phyloP scores from a whole-genome alignment of 208 protist species.

The Leishmania martiniquensis region DNA sequence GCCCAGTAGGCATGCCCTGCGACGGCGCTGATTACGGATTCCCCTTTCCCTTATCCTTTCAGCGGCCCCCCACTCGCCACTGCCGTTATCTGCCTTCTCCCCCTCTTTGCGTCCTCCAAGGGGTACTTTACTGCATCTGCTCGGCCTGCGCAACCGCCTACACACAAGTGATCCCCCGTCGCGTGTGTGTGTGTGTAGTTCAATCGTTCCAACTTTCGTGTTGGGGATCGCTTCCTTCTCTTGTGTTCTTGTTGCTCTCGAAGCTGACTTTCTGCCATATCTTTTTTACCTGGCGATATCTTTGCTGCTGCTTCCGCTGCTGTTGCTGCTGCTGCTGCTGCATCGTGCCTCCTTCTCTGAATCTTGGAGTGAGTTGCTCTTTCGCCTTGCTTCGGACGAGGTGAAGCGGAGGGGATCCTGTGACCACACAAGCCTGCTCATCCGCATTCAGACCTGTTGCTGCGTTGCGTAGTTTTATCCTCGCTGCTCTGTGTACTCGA shows the following conservation, averaged over 20 bases:
- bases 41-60: background rate
- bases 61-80: background rate
- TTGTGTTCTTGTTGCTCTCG: slow-evolving; percentile 3
- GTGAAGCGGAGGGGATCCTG: background rate
- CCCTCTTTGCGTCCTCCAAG: background rate
- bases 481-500: background rate
- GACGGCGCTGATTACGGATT: background rate
- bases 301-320: slow-evolving; percentile 10
- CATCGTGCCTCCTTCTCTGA: background rate
- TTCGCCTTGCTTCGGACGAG: background rate
- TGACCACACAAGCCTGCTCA: background rate
- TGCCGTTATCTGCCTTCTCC: background rate
- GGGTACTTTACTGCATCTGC: background rate
- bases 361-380: no score
- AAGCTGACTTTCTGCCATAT: no score
- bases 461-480: background rate
- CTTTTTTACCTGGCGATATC: no score
- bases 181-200: background rate
- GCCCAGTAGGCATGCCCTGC: background rate
- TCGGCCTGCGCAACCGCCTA: background rate
- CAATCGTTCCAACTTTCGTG: background rate
- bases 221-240: background rate
- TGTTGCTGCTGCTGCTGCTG: background rate
- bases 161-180: background rate
- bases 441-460: background rate